Evolutionary conservation across 768 basidiomycete species (phyloP), one percentile per base, ranked within the genome.

Genomic region (Candolleomyces efflorescens): DNA sequence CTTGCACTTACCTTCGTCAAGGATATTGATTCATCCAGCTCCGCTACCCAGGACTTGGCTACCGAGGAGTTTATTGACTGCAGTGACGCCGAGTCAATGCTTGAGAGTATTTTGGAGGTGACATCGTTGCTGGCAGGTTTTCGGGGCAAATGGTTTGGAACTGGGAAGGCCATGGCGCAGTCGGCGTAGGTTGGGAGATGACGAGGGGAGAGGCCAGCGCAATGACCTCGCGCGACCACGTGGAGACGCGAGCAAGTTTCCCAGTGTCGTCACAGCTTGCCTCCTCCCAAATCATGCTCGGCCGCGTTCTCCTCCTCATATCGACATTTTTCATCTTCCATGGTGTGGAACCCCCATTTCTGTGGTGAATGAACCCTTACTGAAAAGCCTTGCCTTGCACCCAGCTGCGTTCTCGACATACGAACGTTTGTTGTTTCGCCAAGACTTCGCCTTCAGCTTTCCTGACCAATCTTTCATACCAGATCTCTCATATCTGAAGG

Each of bases 401-500:
- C 3, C 64, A 92, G 90, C 89, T 46, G 87, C 89, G 18, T 92
- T 84, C 69, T 91, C 91, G 17, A 83, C 86, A 2, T 92, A 90
- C 69, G 89, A 92, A 75, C 83, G 90, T 86, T 54, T 67, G 87
- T 76, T 47, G n/a, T 36, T 37, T 45, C 49, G 15, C 54, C 27
- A 23, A 43, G 22, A 32, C 10, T 20, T 46, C 55, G 53, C n/a
- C 55, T 54, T 47, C 44, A 56, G 12, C 46, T 53, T 50, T 32
- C 13, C 32, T 60, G 15, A 47, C 18, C 23, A 41, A 26, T 13
- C 43, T 32, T 50, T 22, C 32, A 32, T 46, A 50, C 47, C 45
- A 93, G 91, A 93, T 68, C 71, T 90, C 51, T 89, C 90, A 12
- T 83, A 83, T 61, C 67, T 90, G 62, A 93, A 92, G 65, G 87